Percentiles rank a stretch among this genome's conserved stretches.
These are phyloP conservation scores for Salix arbutifolia DNA, from an alignment of 345 rosid species.

Conservation along the genomic window DNA sequence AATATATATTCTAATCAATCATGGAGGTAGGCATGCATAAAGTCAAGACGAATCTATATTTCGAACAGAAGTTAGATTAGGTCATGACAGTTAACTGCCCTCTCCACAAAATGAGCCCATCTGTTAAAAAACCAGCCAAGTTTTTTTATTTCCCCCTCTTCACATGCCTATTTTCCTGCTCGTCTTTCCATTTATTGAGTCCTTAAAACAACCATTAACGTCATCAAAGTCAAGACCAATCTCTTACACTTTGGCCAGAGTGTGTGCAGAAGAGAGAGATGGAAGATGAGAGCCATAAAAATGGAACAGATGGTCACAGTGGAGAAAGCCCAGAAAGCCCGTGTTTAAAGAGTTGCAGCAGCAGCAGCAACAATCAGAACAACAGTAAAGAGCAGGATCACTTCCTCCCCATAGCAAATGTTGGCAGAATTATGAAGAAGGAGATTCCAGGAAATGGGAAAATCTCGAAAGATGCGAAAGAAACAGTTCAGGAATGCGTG, in stretches of 20 bases:
- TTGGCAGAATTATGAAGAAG: conserved; percentile 21
- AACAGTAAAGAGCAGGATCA: conserved; percentile 21
- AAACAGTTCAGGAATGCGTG: conserved; percentile 14
- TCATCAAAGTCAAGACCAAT: not conserved
- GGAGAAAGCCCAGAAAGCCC: conserved; percentile 55
- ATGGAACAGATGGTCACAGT: conserved; percentile 16
- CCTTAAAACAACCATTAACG: not conserved
- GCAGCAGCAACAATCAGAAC: conserved; percentile 16
- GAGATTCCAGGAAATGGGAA: conserved; percentile 14
- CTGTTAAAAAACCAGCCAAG: conserved; percentile 23
- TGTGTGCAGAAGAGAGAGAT: conserved; percentile 12
- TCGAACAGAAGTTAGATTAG: not conserved
- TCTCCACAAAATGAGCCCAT: conserved; percentile 29
- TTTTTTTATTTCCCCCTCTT: conserved; percentile 16
- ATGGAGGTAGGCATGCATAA: not conserved
- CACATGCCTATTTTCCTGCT: conserved; percentile 42
- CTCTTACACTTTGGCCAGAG: not conserved
- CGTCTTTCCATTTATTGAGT: conserved; percentile 28
- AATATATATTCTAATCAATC: too few species aligned
- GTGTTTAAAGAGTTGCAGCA: conserved; percentile 26
- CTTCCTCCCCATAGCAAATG: conserved; percentile 18
- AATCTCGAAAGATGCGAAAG: conserved; percentile 20
- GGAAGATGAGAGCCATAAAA: conserved; percentile 58
- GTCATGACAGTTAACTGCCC: not conserved
- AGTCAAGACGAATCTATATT: not conserved